Percentiles rank a stretch among this genome's conserved stretches.
These are phyloP conservation scores for Penicillium sclerotigenum DNA, from an alignment of 2,329 filamentous ascomycete genomes.

Conservation along the genomic window DNA sequence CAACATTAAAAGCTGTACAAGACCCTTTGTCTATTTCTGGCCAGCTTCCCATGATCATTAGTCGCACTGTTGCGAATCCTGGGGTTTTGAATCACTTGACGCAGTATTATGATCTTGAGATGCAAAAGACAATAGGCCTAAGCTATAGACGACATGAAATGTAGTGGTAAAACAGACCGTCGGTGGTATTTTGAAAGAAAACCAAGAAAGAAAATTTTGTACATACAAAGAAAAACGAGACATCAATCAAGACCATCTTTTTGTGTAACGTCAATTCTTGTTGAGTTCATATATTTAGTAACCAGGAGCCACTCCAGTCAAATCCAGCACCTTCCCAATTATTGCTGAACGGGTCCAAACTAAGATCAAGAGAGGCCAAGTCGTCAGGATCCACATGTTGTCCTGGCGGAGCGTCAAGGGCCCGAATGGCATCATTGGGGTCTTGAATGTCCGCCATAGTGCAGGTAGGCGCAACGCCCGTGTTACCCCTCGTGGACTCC, in stretches of 20 bases:
- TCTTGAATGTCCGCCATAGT: constrained; percentile 22
- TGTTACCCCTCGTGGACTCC: not conserved
- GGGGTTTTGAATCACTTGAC: constrained; percentile 12
- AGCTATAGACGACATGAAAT: constrained; percentile 2
- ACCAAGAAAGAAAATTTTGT: not conserved
- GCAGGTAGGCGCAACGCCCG: constrained; percentile 11
- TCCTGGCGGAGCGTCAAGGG: constrained; percentile 11
- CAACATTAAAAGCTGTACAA: not conserved
- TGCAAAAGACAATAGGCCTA: constrained; percentile 1
- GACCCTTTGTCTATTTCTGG: not conserved
- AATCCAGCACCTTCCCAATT: constrained; percentile 27
- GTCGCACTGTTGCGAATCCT: constrained; percentile 17
- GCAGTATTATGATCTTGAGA: constrained; percentile 14
- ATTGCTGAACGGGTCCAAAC: constrained; percentile 19
- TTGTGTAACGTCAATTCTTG: too few species aligned
- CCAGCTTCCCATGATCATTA: constrained; percentile 10
- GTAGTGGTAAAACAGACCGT: not conserved
- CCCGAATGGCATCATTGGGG: constrained; percentile 2
- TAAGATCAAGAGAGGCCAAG: constrained; percentile 16
- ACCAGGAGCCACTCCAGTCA: constrained; percentile 28
- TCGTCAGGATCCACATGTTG: constrained; percentile 12
- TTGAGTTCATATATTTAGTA: constrained; percentile 18
- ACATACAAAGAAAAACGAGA: not conserved
- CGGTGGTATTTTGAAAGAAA: not conserved
- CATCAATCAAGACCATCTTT: not conserved